Percentiles rank a stretch among this genome's conserved stretches.
phyloP scores from a whole-genome alignment of 768 basidiomycete species.

The Suillus bovinus region DNA sequence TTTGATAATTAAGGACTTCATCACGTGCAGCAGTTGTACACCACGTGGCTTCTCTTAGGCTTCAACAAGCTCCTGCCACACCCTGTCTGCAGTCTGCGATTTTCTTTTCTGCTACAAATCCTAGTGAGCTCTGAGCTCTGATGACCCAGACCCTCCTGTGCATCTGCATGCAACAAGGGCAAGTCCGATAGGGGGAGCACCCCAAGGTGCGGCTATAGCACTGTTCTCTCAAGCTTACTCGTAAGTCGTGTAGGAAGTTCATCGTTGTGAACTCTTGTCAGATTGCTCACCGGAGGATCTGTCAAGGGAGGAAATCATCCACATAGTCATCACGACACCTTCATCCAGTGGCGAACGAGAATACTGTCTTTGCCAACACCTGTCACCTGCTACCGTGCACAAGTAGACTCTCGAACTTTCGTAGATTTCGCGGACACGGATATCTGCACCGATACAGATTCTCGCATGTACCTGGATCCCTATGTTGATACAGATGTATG shows the following conservation, averaged over 20 bases:
- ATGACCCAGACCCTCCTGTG: not conserved
- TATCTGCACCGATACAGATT: too few relatives aligned
- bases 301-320: conserved; percentile 4
- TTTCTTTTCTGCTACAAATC: not conserved
- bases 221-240: not conserved
- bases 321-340: not conserved
- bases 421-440: too few relatives aligned
- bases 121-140: not conserved
- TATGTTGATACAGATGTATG: too few relatives aligned
- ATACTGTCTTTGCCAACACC: not conserved
- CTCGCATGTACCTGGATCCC: not conserved
- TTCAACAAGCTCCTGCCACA: not conserved
- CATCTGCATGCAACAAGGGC: not conserved
- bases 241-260: not conserved
- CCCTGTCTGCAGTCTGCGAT: not conserved
- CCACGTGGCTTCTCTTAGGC: not conserved
- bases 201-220: not conserved
- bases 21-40: too few relatives aligned
- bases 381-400: too few relatives aligned
- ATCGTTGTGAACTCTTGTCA: not conserved
- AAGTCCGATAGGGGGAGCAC: not conserved
- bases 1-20: too few relatives aligned
- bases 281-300: not conserved
- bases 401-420: not conserved
- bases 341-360: not conserved